Percentiles rank a stretch among this genome's conserved stretches.
Evolutionary conservation across 225 moss, liverwort and hornwort genomes (phyloP).

Genomic region (Bryum argenteum): DNA sequence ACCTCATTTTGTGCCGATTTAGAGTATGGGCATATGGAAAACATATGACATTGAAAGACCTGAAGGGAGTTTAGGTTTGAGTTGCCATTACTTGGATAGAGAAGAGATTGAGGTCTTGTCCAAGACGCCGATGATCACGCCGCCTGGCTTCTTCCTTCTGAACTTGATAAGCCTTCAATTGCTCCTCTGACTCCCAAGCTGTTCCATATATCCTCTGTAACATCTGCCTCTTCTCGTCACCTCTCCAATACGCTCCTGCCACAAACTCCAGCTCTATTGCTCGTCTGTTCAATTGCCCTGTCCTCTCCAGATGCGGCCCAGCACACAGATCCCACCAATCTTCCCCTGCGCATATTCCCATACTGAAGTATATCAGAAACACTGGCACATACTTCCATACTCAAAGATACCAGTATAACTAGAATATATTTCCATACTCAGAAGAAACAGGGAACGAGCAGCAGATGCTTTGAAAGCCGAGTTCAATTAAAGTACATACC

Average conservation of each 20-base stretch:
- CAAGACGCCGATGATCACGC: slow-evolving; percentile 92
- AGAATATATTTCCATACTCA: slow-evolving; percentile 25
- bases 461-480: too few species aligned
- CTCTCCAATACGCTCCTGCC: slow-evolving; percentile 99
- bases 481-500: slow-evolving; percentile 41
- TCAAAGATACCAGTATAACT: slow-evolving; percentile 3
- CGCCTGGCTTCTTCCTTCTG: slow-evolving; percentile 95
- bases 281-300: slow-evolving; percentile 86
- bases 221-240: slow-evolving; percentile 97
- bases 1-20: too few species aligned
- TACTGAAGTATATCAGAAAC: slow-evolving; percentile 12
- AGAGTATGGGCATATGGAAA: too few species aligned
- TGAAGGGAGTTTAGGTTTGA: slow-evolving; percentile 16
- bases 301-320: slow-evolving; percentile 90
- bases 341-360: slow-evolving; percentile 61
- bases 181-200: slow-evolving; percentile 97
- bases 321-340: slow-evolving; percentile 99
- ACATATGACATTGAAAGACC: too few species aligned
- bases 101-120: slow-evolving; percentile 92
- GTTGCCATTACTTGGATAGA: slow-evolving; percentile 78
- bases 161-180: slow-evolving; percentile 78
- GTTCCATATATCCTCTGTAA: slow-evolving; percentile 98
- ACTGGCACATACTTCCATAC: slow-evolving; percentile 23
- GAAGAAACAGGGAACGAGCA: slow-evolving; percentile 23
- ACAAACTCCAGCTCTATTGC: slow-evolving; percentile 92